Base-by-base conservation (phyloP, 2,329 filamentous ascomycete species). In the Emericellopsis cladophorae region DNA sequence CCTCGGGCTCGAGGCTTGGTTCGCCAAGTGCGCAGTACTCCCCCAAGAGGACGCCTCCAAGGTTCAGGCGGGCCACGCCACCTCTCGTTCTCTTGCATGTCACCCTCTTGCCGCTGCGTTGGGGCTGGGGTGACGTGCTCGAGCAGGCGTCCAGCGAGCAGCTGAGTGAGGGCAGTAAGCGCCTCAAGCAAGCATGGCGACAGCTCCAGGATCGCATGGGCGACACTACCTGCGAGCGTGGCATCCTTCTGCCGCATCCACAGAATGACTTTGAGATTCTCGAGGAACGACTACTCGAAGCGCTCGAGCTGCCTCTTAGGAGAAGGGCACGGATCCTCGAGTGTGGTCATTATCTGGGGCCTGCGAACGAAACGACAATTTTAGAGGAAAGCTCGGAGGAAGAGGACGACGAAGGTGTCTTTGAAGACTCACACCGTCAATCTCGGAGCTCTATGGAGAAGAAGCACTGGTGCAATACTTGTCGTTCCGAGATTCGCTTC, bases 61-160 rank as follows among this genome's bases (percentile, higher is more conserved):
- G 78, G 7, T 74, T 81, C 54, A 74, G 71, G 58, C 54, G 60
- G 24, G 66, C 65, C 47, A 70, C 70, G 41, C 74, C 75, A 38
- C 85, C 85, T 3, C 68, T 92, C 2, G 82, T 92, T 1, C 65
- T 92, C 37, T 66, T 92, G 4, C 85, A 92, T 50, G 79, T 85
- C 31, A 89, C 84, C 0, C 66, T 90, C 1, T 64, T 92, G 5
- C 84, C 85, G 0, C 66, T 86, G 9, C 68, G 76, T 33, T 76
- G 81, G 66, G 66, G 69, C 1, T 88, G 81, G 68, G 73, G 66
- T 2, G 65, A 72, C 21, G 58, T 79, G 8, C 56, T 80, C 23
- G 66, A 74, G 34, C 59, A 49, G n/a, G 60, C 57, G 7, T 55
- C 54, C 22, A 53, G 58, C 5, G 52, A 48, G 26, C 61, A 69